Evolutionary conservation across 371 early-diverging fungal species (phyloP).

Genomic region (Amoeboradix gromovi): DNA sequence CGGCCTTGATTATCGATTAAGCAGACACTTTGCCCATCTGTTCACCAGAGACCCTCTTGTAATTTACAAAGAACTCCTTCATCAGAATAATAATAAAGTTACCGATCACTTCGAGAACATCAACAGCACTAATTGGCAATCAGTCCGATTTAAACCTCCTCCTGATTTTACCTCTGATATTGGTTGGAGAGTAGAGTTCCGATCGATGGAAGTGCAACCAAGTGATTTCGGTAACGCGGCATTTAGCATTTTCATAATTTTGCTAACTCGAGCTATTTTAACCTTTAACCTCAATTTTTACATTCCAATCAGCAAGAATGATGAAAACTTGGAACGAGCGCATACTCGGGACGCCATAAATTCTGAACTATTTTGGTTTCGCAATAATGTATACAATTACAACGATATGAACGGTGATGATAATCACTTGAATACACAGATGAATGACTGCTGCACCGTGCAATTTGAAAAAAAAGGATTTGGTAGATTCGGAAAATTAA

Average conservation of each 20-base stretch:
- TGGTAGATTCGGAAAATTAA: not conserved
- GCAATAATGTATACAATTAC: slow-evolving; percentile 25
- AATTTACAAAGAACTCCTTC: slow-evolving; percentile 56
- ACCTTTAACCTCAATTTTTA: slow-evolving; percentile 74
- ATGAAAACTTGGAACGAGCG: slow-evolving; percentile 75
- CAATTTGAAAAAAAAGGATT: not conserved
- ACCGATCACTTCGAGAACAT: slow-evolving; percentile 95
- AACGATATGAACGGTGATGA: slow-evolving; percentile 1
- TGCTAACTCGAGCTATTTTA: slow-evolving; percentile 65
- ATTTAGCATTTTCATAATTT: slow-evolving; percentile 66
- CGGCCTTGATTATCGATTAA: slow-evolving; percentile 60
- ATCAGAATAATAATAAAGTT: slow-evolving; percentile 44
- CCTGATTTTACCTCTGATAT: slow-evolving; percentile 45
- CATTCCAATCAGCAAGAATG: slow-evolving; percentile 78
- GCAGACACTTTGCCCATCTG: slow-evolving; percentile 76
- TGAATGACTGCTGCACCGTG: slow-evolving; percentile 1
- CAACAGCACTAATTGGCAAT: slow-evolving; percentile 98
- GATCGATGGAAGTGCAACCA: slow-evolving; percentile 89
- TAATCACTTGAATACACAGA: slow-evolving; percentile 4
- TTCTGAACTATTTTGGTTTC: slow-evolving; percentile 57
- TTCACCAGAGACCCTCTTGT: slow-evolving; percentile 96
- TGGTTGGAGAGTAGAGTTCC: slow-evolving; percentile 96
- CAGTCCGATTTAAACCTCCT: slow-evolving; percentile 93
- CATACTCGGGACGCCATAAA: slow-evolving; percentile 54
- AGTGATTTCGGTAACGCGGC: slow-evolving; percentile 96